Evolutionary conservation across 2,329 filamentous ascomycete species (phyloP), one percentile per base, ranked within the genome.

Genomic region (Escovopsis sp.): DNA sequence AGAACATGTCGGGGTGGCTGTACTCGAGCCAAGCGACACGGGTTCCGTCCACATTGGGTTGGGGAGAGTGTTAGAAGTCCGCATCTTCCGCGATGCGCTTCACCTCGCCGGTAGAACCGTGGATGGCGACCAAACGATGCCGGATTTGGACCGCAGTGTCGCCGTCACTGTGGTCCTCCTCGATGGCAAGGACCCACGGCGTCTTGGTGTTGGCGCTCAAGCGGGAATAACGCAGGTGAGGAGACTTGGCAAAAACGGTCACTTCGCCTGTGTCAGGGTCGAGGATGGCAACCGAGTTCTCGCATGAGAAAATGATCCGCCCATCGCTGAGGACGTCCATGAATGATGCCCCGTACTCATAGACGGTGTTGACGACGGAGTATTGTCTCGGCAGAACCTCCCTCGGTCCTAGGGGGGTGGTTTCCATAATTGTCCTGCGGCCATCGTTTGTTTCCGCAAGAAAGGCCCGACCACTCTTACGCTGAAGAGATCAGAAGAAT

Each of bases 1-100:
- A 75, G 0, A 69, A 68, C 56, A 75, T 64, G 39, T 69, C 61
- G 0, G 70, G 72, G 47, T 73, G 69, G 15, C 68, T 57, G 72
- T 72, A 76, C 45, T 75, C 65, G 11, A 70, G 57, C 71, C 72
- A 75, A n/a, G 56, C 61, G 26, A 73, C 48, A 40, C 60, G 63
- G 6, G 53, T 58, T 2, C 69, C 68, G 46, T 70, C 63, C 1
- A 55, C 60, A 45, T 63, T 70, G 48, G 69, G 74, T 12, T 63
- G 63, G 0, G 72, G 70, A 19, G 65, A 61, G 19, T 62, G 65
- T 50, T 73, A 75, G 41, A 75, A 75, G 49, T 75, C 72, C 3
- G 68, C 65, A 0, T 64, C 68, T 5, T 58, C 46, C 0, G 61
- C 59, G 4, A 73, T 49, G 1, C 63, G 51, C 26, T 52, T 59